phyloP scores from a whole-genome alignment of 2,329 filamentous ascomycete genomes.

The Nannizzia gypsea region DNA sequence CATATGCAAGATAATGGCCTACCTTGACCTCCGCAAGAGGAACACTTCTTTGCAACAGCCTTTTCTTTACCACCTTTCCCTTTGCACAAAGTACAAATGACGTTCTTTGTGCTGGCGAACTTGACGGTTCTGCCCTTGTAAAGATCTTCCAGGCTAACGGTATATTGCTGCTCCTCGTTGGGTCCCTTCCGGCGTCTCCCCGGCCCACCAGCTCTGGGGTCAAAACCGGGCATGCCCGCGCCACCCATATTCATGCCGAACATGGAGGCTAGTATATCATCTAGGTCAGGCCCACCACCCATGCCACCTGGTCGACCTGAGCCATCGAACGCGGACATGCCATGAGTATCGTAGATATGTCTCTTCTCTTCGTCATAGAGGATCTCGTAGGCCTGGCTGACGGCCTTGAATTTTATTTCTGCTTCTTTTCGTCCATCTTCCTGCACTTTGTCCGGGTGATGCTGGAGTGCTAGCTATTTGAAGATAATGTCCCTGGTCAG shows the following conservation, averaged over 20 bases:
- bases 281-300: slow-evolving; percentile 58
- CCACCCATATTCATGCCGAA: slow-evolving; percentile 48
- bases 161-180: slow-evolving; percentile 42
- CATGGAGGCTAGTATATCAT: slow-evolving; percentile 90
- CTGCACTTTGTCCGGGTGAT: slow-evolving; percentile 91
- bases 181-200: slow-evolving; percentile 37
- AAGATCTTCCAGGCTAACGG: slow-evolving; percentile 82
- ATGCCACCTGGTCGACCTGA: slow-evolving; percentile 51
- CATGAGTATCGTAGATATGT: slow-evolving; percentile 80
- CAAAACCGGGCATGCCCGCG: slow-evolving; percentile 29
- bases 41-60: slow-evolving; percentile 70
- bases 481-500: background rate
- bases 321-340: slow-evolving; percentile 90
- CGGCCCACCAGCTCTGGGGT: slow-evolving; percentile 31
- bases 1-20: slow-evolving; percentile 11
- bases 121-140: slow-evolving; percentile 99
- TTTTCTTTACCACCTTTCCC: slow-evolving; percentile 85
- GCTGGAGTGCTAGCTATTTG: slow-evolving; percentile 63
- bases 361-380: slow-evolving; percentile 92
- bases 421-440: slow-evolving; percentile 64
- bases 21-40: slow-evolving; percentile 71
- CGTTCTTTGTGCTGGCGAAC: slow-evolving; percentile 89
- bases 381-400: slow-evolving; percentile 94
- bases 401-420: slow-evolving; percentile 83
- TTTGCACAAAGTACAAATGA: slow-evolving; percentile 77